A percentile compares a stretch with the other conserved stretches of the same genome.
These are phyloP conservation scores for Graphium sp. DNA, from an alignment of 2,329 filamentous ascomycete genomes.

Conservation along the genomic window DNA sequence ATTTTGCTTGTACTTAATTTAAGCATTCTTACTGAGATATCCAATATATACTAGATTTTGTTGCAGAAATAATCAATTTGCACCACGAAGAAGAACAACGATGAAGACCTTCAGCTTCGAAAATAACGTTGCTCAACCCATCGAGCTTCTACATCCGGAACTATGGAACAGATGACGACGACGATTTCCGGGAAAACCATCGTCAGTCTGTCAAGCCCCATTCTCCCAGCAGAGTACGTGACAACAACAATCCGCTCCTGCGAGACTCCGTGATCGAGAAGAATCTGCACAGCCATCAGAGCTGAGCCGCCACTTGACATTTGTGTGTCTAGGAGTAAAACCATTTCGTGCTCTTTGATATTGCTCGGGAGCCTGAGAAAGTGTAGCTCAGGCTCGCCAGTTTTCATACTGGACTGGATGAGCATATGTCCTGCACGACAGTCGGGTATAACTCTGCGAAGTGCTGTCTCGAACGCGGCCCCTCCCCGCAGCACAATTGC, in stretches of 20 bases:
- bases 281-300: constrained; percentile 90
- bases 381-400: constrained; percentile 83
- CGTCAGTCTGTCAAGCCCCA: constrained; percentile 69
- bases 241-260: constrained; percentile 81
- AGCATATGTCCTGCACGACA: constrained; percentile 77
- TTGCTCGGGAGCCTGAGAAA: constrained; percentile 66
- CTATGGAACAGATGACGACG: constrained; percentile 70
- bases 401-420: constrained; percentile 75
- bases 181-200: constrained; percentile 79
- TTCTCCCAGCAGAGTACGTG: constrained; percentile 75
- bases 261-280: constrained; percentile 81
- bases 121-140: constrained; percentile 89
- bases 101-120: too few species aligned
- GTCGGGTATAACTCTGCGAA: constrained; percentile 83
- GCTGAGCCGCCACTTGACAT: constrained; percentile 79
- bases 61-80: too few species aligned
- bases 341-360: constrained; percentile 58
- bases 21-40: too few species aligned
- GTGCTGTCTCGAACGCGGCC: constrained; percentile 70
- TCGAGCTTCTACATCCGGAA: constrained; percentile 65
- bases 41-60: too few species aligned
- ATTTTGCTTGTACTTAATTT: too few species aligned
- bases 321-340: constrained; percentile 80
- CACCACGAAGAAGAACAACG: too few species aligned
- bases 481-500: constrained; percentile 82